Evolutionary conservation across 2,329 filamentous ascomycete species (phyloP).

Genomic region (Xylariales sp.): DNA sequence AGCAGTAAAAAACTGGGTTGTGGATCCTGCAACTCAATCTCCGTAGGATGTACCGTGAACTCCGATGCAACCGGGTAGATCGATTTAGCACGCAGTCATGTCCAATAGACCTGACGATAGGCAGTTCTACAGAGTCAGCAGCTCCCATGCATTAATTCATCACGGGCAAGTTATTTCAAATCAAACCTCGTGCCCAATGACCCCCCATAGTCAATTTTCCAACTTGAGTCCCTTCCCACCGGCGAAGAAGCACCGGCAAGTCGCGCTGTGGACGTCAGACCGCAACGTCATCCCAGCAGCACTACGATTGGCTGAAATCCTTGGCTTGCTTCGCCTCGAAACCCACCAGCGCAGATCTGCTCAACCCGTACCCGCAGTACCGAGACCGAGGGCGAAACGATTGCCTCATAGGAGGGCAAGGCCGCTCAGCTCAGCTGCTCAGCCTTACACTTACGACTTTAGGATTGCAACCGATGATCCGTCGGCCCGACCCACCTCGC

Average conservation of each 20-base stretch:
- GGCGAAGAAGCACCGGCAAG: background rate
- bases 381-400: background rate
- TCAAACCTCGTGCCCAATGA: too few species aligned
- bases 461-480: slow-evolving; percentile 1
- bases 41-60: slow-evolving; percentile 1
- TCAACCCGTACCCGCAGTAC: background rate
- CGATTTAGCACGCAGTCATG: slow-evolving; percentile 1
- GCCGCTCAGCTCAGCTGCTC: slow-evolving; percentile 1
- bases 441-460: background rate
- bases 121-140: background rate
- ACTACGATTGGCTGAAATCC: background rate
- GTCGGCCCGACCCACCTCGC: slow-evolving; percentile 3
- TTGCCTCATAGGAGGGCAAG: background rate
- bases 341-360: background rate
- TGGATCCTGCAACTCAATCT: slow-evolving; percentile 2
- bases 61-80: slow-evolving; percentile 1
- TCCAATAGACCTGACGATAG: background rate
- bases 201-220: too few species aligned
- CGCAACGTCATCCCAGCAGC: background rate
- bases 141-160: background rate
- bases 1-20: slow-evolving; percentile 2
- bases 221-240: too few species aligned
- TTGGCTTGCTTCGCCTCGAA: slow-evolving; percentile 4
- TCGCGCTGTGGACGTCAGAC: background rate
- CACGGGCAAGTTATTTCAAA: too few species aligned